phyloP scores from a whole-genome alignment of 83 land plant species.

The Picea mariana region DNA sequence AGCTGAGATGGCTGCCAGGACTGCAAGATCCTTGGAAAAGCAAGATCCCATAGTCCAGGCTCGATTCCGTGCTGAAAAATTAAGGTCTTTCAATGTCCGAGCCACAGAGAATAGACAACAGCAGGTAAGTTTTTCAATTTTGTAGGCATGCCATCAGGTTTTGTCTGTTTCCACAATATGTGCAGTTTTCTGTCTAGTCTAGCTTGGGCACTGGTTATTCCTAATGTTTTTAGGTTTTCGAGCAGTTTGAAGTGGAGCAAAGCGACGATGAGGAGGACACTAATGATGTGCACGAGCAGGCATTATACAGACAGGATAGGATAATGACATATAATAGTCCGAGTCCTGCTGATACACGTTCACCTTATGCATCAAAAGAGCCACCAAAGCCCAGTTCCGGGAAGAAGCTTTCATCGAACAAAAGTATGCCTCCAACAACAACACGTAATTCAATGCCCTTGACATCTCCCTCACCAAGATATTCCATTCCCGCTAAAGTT shows the following conservation, averaged over 20 bases:
- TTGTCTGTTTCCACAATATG: neutral
- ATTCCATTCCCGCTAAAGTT: conserved; percentile 32
- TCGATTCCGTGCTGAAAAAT: conserved; percentile 44
- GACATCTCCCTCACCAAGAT: conserved; percentile 25
- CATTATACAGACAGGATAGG: conserved; percentile 7
- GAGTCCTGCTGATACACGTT: conserved; percentile 8
- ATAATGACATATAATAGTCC: neutral
- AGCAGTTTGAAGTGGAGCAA: conserved; percentile 14
- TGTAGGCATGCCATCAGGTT: neutral
- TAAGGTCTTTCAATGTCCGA: conserved; percentile 44
- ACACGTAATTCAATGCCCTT: conserved; percentile 30
- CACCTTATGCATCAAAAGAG: conserved; percentile 14
- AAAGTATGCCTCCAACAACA: conserved; percentile 34
- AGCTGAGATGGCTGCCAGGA: conserved; percentile 62
- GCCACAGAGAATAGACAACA: conserved; percentile 28
- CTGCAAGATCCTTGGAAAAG: conserved; percentile 32
- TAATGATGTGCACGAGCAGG: conserved; percentile 7
- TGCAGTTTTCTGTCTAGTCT: neutral
- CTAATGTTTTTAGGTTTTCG: neutral
- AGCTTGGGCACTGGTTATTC: neutral
- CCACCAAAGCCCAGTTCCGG: conserved; percentile 3
- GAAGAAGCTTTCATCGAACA: conserved; percentile 16
- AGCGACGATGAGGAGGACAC: conserved; percentile 11
- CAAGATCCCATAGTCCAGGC: conserved; percentile 23
- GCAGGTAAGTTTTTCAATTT: conserved; percentile 43